Conservation (phyloP, 1,139 yeast species). For the Geotrichum bryndzae region DNA sequence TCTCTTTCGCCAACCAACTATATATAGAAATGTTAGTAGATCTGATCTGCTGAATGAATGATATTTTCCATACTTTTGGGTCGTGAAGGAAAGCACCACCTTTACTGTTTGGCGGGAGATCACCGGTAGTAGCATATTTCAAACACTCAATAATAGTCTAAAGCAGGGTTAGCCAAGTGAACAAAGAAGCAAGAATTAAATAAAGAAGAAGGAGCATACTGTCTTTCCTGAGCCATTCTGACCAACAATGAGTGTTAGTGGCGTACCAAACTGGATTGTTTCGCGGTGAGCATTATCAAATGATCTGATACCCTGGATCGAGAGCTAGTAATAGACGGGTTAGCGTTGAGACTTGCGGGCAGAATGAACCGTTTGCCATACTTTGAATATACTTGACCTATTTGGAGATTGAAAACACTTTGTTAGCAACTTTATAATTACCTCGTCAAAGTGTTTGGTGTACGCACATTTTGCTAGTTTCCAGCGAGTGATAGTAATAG, state of each 20-base stretch:
- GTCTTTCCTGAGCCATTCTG: constrained; percentile 99
- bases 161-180: neutral
- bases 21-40: neutral
- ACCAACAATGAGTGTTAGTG: constrained; percentile 90
- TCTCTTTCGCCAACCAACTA: constrained; percentile 52
- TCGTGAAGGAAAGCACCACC: constrained; percentile 97
- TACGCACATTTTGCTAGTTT: neutral
- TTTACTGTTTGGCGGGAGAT: constrained; percentile 88
- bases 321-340: constrained; percentile 42
- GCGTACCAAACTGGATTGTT: constrained; percentile 83
- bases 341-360: neutral
- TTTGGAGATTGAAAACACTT: neutral
- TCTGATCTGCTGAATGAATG: neutral
- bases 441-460: neutral
- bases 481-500: neutral
- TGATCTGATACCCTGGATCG: constrained; percentile 86
- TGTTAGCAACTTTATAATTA: neutral
- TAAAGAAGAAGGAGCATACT: constrained; percentile 23
- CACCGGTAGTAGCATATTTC: constrained; percentile 92
- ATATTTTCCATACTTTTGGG: constrained; percentile 52
- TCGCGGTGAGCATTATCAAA: constrained; percentile 79
- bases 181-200: neutral
- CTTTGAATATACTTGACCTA: constrained; percentile 34
- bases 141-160: constrained; percentile 85
- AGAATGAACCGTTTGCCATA: constrained; percentile 11